A percentile compares a stretch with the other conserved stretches of the same genome.
These are phyloP conservation scores for Macrophomina phaseolina DNA, from an alignment of 2,329 filamentous ascomycete species.

Conservation along the genomic window DNA sequence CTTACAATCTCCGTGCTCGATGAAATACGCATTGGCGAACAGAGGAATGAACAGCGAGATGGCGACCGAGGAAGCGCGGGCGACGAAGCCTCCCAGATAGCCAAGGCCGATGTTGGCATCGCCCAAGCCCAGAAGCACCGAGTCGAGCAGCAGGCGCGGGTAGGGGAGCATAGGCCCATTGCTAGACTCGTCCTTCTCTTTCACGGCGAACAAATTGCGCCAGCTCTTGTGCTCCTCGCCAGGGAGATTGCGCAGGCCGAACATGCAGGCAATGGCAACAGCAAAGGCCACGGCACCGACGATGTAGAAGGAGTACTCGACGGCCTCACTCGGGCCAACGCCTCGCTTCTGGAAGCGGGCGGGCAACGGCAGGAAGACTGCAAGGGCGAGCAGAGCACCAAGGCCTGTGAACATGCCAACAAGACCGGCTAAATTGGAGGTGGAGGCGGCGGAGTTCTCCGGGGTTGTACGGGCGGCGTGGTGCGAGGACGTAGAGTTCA, in stretches of 20 bases:
- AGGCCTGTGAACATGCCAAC: slow-evolving; percentile 93
- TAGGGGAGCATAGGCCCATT: slow-evolving; percentile 62
- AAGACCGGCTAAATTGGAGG: slow-evolving; percentile 77
- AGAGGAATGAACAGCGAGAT: slow-evolving; percentile 95
- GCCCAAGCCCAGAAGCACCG: slow-evolving; percentile 67
- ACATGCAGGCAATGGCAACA: slow-evolving; percentile 75
- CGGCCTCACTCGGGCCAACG: slow-evolving; percentile 73
- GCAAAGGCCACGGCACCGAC: slow-evolving; percentile 75
- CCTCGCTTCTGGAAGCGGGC: slow-evolving; percentile 76
- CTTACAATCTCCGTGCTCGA: slow-evolving; percentile 75
- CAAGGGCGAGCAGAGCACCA: slow-evolving; percentile 83
- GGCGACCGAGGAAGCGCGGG: slow-evolving; percentile 89
- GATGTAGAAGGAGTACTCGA: slow-evolving; percentile 86
- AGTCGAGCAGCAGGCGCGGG: slow-evolving; percentile 47
- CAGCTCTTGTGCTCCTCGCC: slow-evolving; percentile 82
- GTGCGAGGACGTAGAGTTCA: slow-evolving; percentile 39
- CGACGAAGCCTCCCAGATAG: slow-evolving; percentile 90
- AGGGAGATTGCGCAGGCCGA: slow-evolving; percentile 71
- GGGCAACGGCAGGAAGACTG: slow-evolving; percentile 84
- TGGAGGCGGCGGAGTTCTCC: slow-evolving; percentile 52
- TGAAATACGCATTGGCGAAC: slow-evolving; percentile 90
- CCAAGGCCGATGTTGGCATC: slow-evolving; percentile 82
- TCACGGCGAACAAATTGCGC: slow-evolving; percentile 47
- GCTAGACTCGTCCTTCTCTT: slow-evolving; percentile 27
- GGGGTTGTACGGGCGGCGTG: slow-evolving; percentile 53